Percentiles rank a stretch among this genome's conserved stretches.
These are phyloP conservation scores for Eremomyces bilateralis DNA, from an alignment of 495 filamentous ascomycete genomes.

Conservation along the genomic window DNA sequence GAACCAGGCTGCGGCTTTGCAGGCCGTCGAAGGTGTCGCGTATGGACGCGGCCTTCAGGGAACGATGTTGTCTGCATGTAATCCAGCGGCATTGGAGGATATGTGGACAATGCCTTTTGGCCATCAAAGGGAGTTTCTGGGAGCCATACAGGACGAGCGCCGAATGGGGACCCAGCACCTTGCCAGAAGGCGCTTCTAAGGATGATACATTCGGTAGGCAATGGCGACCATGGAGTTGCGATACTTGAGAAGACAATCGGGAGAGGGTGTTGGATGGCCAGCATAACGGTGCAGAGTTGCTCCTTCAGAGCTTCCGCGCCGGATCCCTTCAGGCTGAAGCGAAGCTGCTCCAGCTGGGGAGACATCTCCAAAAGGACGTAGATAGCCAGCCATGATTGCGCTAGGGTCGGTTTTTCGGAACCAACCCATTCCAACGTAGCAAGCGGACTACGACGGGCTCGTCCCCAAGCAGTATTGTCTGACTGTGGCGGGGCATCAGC, in stretches of 20 bases:
- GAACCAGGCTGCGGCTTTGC: slow-evolving; percentile 38
- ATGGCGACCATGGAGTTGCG: not conserved
- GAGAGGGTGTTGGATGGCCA: slow-evolving; percentile 27
- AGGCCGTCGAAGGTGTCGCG: slow-evolving; percentile 36
- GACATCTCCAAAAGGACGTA: not conserved
- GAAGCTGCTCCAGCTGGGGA: not conserved
- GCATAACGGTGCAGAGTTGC: slow-evolving; percentile 30
- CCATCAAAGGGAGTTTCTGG: not conserved
- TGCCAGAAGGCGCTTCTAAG: slow-evolving; percentile 42
- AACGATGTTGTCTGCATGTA: slow-evolving; percentile 32
- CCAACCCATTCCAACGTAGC: not conserved
- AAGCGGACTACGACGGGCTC: not conserved
- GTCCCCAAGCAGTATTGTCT: not conserved
- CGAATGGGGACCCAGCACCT: slow-evolving; percentile 41
- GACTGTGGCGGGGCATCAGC: not conserved
- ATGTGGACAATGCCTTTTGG: not conserved
- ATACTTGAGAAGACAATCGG: slow-evolving; percentile 10
- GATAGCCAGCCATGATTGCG: not conserved
- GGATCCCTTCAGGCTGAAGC: not conserved
- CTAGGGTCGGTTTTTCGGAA: not conserved
- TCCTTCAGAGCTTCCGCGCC: slow-evolving; percentile 16
- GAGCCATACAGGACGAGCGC: slow-evolving; percentile 38
- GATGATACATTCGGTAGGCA: slow-evolving; percentile 10
- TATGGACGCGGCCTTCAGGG: slow-evolving; percentile 22
- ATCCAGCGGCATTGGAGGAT: not conserved